These are phyloP conservation scores for Alternaria brassicae DNA, from an alignment of 2,329 filamentous ascomycete genomes.

Conservation along the genomic window DNA sequence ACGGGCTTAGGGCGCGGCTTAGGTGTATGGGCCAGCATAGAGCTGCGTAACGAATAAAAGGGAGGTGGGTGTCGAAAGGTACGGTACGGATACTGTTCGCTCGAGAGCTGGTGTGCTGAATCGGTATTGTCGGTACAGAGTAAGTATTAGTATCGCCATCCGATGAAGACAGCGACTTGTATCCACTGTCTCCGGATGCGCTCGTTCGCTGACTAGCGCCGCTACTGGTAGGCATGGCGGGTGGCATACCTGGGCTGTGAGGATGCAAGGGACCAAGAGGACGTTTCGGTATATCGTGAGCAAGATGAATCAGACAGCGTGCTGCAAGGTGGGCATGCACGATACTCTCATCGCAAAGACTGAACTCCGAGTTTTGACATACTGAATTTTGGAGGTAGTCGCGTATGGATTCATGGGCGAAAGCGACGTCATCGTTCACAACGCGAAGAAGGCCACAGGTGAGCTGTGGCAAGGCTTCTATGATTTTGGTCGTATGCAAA, in stretches of 20 bases:
- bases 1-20: constrained; percentile 29
- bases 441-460: constrained; percentile 38
- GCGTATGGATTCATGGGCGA: constrained; percentile 35
- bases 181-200: constrained; percentile 41
- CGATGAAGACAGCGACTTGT: constrained; percentile 39
- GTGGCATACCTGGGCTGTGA: constrained; percentile 12
- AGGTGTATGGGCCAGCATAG: constrained; percentile 46
- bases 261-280: constrained; percentile 30
- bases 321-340: constrained; percentile 40
- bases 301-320: constrained; percentile 39
- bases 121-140: not conserved
- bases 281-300: constrained; percentile 36
- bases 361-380: constrained; percentile 33
- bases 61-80: constrained; percentile 35
- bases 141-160: constrained; percentile 27
- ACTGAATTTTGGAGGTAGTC: constrained; percentile 31
- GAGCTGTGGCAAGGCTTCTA: constrained; percentile 29
- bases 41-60: constrained; percentile 41
- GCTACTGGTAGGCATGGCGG: constrained; percentile 23
- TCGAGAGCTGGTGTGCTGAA: constrained; percentile 3
- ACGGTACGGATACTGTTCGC: constrained; percentile 16
- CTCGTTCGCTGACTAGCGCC: constrained; percentile 34
- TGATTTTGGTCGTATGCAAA: constrained; percentile 8
- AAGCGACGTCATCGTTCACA: constrained; percentile 25
- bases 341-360: constrained; percentile 30